These are phyloP conservation scores for Neopestalotiopsis sp. DNA, from an alignment of 2,329 filamentous ascomycete species.

Conservation along the genomic window DNA sequence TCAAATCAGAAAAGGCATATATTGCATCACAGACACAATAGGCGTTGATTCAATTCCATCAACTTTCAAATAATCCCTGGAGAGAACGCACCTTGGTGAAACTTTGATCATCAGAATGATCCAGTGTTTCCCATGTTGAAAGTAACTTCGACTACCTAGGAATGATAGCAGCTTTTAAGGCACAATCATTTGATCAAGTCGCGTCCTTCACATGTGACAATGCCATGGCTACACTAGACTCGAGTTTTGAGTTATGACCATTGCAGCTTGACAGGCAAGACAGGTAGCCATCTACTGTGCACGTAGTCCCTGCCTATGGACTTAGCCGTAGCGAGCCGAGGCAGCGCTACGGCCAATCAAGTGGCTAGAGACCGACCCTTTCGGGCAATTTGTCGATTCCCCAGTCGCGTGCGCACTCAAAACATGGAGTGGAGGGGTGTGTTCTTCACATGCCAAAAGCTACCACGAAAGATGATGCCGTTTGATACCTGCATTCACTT, in stretches of 20 bases:
- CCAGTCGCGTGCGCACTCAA: neutral
- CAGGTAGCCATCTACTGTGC: neutral
- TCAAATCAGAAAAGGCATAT: neutral
- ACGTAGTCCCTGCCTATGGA: neutral
- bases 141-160: neutral
- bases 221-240: neutral
- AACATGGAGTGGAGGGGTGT: neutral
- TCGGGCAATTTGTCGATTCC: conserved; percentile 8
- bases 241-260: neutral
- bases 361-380: conserved; percentile 1
- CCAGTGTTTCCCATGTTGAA: no score
- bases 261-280: neutral
- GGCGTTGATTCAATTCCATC: neutral
- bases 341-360: conserved; percentile 4
- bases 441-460: conserved; percentile 15
- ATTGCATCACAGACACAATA: neutral
- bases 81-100: no score
- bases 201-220: neutral
- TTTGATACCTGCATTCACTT: no score
- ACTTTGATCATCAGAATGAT: no score
- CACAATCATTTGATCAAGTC: neutral
- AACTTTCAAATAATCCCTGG: neutral
- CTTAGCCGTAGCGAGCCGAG: conserved; percentile 14
- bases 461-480: neutral
- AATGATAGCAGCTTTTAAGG: no score